A percentile compares a stretch with the other conserved stretches of the same genome.
These are phyloP conservation scores for Malassezia dermatis DNA, from an alignment of 1,284 basidiomycete species.

Conservation along the genomic window DNA sequence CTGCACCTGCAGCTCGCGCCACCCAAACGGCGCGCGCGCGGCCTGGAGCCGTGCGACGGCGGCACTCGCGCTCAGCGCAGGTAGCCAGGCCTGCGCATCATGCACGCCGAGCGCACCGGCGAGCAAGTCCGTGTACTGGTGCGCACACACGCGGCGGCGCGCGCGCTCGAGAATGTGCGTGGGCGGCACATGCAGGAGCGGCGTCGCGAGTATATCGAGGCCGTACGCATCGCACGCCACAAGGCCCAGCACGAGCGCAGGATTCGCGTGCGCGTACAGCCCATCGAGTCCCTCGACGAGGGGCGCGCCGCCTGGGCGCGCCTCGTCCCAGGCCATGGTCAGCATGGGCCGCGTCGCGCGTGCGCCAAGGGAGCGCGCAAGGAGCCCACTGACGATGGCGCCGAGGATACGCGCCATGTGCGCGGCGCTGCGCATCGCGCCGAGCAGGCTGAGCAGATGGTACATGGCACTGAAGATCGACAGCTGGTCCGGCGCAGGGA, in stretches of 20 bases:
- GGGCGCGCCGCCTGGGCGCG: neutral
- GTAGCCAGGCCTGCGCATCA: constrained; percentile 1
- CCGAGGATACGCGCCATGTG: constrained; percentile 36
- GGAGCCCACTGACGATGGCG: constrained; percentile 24
- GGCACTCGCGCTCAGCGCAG: constrained; percentile 1
- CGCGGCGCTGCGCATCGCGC: constrained; percentile 32
- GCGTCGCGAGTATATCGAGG: constrained; percentile 34
- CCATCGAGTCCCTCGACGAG: neutral
- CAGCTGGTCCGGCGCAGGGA: constrained; percentile 40
- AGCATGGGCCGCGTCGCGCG: neutral
- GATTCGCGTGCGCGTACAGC: constrained; percentile 3
- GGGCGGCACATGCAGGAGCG: constrained; percentile 25
- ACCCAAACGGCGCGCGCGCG: constrained; percentile 57
- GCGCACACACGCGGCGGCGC: constrained; percentile 19
- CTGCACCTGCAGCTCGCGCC: constrained; percentile 84
- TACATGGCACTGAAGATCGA: constrained; percentile 30
- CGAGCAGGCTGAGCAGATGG: constrained; percentile 35
- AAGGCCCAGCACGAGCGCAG: constrained; percentile 38
- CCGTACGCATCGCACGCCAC: constrained; percentile 43
- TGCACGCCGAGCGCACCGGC: neutral
- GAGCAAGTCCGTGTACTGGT: constrained; percentile 10
- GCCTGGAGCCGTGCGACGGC: neutral
- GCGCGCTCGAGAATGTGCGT: constrained; percentile 34
- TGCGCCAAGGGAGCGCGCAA: constrained; percentile 19
- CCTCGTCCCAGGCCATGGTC: neutral